phyloP scores from a whole-genome alignment of 495 filamentous ascomycete genomes.

The Schizothecium vesticola region DNA sequence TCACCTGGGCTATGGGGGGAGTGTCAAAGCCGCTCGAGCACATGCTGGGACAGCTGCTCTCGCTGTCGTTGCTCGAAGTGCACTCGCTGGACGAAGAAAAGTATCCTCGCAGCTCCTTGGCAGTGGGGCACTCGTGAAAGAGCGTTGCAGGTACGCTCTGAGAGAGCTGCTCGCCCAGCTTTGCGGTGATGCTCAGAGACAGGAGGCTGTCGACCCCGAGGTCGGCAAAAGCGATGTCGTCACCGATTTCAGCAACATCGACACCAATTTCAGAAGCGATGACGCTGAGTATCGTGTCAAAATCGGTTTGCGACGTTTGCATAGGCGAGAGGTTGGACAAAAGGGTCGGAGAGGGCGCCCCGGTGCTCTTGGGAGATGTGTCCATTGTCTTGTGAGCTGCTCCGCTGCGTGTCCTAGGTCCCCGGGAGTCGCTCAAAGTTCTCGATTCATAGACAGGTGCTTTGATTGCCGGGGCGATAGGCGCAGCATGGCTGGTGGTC shows the following conservation, averaged over 20 bases:
- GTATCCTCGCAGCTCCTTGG: conserved; percentile 30
- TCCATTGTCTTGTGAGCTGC: not conserved
- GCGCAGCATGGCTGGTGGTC: not conserved
- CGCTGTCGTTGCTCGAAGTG: not conserved
- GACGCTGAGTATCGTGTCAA: not conserved
- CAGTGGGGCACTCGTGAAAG: conserved; percentile 39
- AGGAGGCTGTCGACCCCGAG: conserved; percentile 49
- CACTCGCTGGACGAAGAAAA: not conserved
- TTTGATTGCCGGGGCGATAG: too few relatives aligned
- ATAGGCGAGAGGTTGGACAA: not conserved
- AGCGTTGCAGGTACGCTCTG: conserved; percentile 32
- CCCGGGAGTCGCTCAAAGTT: not conserved
- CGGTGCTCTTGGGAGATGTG: not conserved
- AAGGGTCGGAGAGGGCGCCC: too few relatives aligned
- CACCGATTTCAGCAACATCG: conserved; percentile 8
- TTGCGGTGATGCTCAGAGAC: conserved; percentile 36
- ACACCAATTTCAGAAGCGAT: conserved; percentile 31
- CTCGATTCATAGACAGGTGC: not conserved
- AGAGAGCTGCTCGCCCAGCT: conserved; percentile 37
- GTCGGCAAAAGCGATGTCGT: conserved; percentile 35
- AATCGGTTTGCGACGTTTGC: not conserved
- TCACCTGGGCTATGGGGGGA: not conserved
- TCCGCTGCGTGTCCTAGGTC: not conserved
- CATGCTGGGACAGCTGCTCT: not conserved
- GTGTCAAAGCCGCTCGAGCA: not conserved